phyloP scores from a whole-genome alignment of 2,329 filamentous ascomycete genomes.

The Aspergillus sp. region DNA sequence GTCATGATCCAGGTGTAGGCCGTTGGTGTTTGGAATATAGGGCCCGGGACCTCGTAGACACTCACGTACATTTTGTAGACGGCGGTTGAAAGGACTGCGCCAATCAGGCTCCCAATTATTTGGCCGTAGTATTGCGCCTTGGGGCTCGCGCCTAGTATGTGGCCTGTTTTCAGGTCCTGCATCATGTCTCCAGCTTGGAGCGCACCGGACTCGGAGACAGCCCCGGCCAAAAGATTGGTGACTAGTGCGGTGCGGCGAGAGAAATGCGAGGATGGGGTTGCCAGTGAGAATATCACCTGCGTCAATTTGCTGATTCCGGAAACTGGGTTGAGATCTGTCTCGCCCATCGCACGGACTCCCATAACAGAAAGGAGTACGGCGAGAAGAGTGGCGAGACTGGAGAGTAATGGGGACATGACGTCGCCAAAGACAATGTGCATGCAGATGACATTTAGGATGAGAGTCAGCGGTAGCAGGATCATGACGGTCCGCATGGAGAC shows the following conservation, averaged over 20 bases:
- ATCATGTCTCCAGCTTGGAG: constrained; percentile 93
- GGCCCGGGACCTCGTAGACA: constrained; percentile 81
- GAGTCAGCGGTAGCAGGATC: constrained; percentile 66
- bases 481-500: constrained; percentile 63
- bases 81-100: constrained; percentile 74
- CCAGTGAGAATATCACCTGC: constrained; percentile 86
- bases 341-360: constrained; percentile 57
- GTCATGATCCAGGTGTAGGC: constrained; percentile 98
- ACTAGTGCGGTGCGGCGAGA: constrained; percentile 75
- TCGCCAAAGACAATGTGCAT: constrained; percentile 77
- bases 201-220: constrained; percentile 75
- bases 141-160: constrained; percentile 82
- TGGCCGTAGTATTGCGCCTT: constrained; percentile 97
- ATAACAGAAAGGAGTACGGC: constrained; percentile 62
- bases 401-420: constrained; percentile 70
- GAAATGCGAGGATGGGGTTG: constrained; percentile 70
- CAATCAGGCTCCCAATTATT: constrained; percentile 77
- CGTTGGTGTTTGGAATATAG: constrained; percentile 87
- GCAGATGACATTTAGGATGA: constrained; percentile 69
- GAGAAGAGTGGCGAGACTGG: constrained; percentile 70
- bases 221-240: constrained; percentile 90
- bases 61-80: constrained; percentile 86
- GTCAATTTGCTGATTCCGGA: constrained; percentile 95
- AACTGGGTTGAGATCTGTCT: constrained; percentile 94
- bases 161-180: constrained; percentile 94